Percentiles rank a stretch among this genome's conserved stretches.
phyloP scores from a whole-genome alignment of 139 green algal species.

The Zygnema cylindricum region DNA sequence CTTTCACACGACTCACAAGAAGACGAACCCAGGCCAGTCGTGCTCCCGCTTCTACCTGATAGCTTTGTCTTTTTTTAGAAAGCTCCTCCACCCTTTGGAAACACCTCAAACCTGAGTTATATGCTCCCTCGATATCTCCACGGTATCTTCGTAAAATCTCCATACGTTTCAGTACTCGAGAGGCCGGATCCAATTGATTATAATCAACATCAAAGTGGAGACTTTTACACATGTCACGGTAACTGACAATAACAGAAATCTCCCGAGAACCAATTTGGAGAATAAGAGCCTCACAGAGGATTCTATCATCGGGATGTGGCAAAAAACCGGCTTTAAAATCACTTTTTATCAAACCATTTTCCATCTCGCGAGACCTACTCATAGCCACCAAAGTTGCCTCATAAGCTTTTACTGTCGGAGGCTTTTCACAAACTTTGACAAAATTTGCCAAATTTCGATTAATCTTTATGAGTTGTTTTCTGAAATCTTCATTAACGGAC shows the following conservation, averaged over 20 bases:
- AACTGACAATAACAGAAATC: not conserved
- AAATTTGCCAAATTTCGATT: not conserved
- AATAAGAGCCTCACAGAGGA: not conserved
- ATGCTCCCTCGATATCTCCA: too few species aligned
- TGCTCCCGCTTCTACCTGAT: not conserved
- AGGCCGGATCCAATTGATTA: not conserved
- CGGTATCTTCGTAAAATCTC: too few species aligned
- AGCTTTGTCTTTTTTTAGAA: not conserved
- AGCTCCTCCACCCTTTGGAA: not conserved
- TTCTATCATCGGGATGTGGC: not conserved
- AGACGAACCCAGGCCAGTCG: not conserved
- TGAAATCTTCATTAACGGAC: not conserved
- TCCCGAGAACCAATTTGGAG: not conserved
- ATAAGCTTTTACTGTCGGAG: conserved; percentile 5
- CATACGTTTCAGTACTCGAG: not conserved
- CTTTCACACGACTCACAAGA: not conserved
- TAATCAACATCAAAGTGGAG: too few species aligned
- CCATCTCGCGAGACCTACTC: not conserved
- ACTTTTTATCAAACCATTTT: not conserved
- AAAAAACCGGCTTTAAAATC: not conserved
- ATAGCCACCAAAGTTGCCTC: not conserved
- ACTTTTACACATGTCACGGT: not conserved
- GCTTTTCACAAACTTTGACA: not conserved
- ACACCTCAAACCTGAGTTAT: too few species aligned
- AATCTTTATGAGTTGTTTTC: not conserved